Percentiles rank a stretch among this genome's conserved stretches.
Evolutionary conservation across 306 rosid species (phyloP).

Genomic region (Acacia melanoxylon): DNA sequence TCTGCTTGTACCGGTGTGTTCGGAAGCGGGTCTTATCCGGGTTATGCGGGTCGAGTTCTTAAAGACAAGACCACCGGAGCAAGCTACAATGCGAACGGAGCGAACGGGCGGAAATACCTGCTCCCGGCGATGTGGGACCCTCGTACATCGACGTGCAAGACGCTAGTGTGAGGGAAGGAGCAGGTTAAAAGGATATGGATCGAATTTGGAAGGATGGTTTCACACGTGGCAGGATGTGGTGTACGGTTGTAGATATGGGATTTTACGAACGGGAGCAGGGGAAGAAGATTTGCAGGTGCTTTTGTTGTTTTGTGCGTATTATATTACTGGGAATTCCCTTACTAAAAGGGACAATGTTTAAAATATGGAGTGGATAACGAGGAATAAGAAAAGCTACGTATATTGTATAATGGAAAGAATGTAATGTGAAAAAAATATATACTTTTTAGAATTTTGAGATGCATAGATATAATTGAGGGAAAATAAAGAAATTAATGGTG

Average conservation of each 20-base stretch:
- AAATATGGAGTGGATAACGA: conserved; percentile 5
- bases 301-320: conserved; percentile 45
- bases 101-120: conserved; percentile 56
- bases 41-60: conserved; percentile 63
- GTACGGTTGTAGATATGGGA: conserved; percentile 18
- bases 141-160: conserved; percentile 45
- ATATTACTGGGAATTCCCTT: conserved; percentile 41
- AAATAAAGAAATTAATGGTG: not conserved
- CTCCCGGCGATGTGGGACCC: conserved; percentile 98
- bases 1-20: conserved; percentile 72
- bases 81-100: conserved; percentile 68
- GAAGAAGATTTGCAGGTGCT: not conserved
- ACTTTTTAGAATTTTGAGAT: not conserved
- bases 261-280: not conserved
- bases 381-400: not conserved
- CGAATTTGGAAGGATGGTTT: not conserved
- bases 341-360: not conserved
- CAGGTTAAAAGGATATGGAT: not conserved
- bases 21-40: conserved; percentile 79
- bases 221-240: conserved; percentile 5
- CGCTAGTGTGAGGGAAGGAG: conserved; percentile 43
- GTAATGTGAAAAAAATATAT: not conserved
- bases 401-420: not conserved
- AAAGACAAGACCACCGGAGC: conserved; percentile 60
- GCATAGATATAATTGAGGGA: not conserved